Evolutionary conservation across 768 basidiomycete genomes (phyloP).

Genomic region (Phlegmacium glaucopus): DNA sequence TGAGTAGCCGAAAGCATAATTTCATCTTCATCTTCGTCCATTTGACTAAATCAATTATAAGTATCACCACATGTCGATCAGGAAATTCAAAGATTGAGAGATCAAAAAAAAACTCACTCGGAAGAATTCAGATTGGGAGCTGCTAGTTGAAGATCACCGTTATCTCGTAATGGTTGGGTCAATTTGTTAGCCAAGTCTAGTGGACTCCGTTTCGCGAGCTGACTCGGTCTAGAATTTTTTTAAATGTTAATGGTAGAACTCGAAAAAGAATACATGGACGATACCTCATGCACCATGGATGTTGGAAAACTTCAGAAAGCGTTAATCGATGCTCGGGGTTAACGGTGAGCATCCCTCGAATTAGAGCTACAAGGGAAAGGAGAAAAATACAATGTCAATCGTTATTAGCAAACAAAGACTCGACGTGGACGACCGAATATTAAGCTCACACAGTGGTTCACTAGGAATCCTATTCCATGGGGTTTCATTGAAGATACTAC

Average conservation of each 20-base stretch:
- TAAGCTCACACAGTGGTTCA: slow-evolving; percentile 57
- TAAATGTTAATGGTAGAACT: background rate
- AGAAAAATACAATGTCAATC: background rate
- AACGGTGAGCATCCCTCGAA: slow-evolving; percentile 72
- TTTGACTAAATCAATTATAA: slow-evolving; percentile 15
- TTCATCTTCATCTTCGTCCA: slow-evolving; percentile 56
- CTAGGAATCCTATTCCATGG: slow-evolving; percentile 76
- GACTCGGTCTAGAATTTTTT: slow-evolving; percentile 54
- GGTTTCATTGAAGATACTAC: slow-evolving; percentile 65
- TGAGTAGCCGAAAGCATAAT: slow-evolving; percentile 55
- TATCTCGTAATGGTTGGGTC: slow-evolving; percentile 59
- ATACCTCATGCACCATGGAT: slow-evolving; percentile 77
- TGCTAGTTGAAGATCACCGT: slow-evolving; percentile 75
- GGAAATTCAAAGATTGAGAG: background rate
- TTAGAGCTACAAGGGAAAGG: slow-evolving; percentile 47
- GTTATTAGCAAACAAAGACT: background rate
- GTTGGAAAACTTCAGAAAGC: slow-evolving; percentile 42
- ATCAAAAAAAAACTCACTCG: slow-evolving; percentile 22
- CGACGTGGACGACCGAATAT: no score
- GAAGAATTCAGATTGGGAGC: slow-evolving; percentile 43
- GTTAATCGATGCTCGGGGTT: slow-evolving; percentile 68
- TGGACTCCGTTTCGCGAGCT: slow-evolving; percentile 52
- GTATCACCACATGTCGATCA: background rate
- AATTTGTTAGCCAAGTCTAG: slow-evolving; percentile 65
- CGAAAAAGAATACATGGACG: slow-evolving; percentile 9